phyloP scores from a whole-genome alignment of 169 alveolate species.

The Plasmodium fragile region DNA sequence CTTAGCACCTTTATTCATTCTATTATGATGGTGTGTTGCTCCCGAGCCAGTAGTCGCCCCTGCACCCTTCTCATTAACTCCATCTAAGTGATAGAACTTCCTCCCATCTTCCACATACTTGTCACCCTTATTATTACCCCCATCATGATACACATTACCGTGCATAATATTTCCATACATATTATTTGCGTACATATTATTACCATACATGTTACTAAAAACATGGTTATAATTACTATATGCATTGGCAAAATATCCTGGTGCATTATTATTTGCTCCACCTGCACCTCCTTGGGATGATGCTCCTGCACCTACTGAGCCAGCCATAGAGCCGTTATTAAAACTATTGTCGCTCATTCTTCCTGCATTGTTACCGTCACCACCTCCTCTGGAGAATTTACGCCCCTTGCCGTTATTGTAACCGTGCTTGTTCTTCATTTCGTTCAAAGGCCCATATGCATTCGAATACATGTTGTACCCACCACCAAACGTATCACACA shows the following conservation, averaged over 20 bases:
- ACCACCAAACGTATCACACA: constrained; percentile 25
- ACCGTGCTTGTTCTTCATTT: constrained; percentile 21
- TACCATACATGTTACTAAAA: background rate
- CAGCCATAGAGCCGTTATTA: background rate
- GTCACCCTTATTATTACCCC: constrained; percentile 9
- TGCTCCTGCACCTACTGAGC: background rate
- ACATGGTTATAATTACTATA: constrained; percentile 4
- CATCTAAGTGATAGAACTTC: background rate
- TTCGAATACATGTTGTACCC: constrained; percentile 41
- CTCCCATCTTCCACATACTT: constrained; percentile 19
- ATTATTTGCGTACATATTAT: background rate
- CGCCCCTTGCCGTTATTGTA: constrained; percentile 18
- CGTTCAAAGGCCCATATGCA: constrained; percentile 11
- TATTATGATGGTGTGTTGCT: background rate
- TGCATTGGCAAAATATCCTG: constrained; percentile 10
- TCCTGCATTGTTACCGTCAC: constrained; percentile 8
- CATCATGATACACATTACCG: background rate
- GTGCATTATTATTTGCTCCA: background rate
- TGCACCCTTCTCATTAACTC: constrained; percentile 7
- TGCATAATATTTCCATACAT: background rate
- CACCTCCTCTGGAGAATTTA: background rate
- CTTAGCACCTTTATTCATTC: background rate
- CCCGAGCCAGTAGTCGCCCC: background rate
- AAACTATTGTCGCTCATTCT: constrained; percentile 4
- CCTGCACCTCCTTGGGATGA: background rate